These are phyloP conservation scores for Leccinum fuscescens DNA, from an alignment of 1,284 basidiomycete species.

Conservation along the genomic window DNA sequence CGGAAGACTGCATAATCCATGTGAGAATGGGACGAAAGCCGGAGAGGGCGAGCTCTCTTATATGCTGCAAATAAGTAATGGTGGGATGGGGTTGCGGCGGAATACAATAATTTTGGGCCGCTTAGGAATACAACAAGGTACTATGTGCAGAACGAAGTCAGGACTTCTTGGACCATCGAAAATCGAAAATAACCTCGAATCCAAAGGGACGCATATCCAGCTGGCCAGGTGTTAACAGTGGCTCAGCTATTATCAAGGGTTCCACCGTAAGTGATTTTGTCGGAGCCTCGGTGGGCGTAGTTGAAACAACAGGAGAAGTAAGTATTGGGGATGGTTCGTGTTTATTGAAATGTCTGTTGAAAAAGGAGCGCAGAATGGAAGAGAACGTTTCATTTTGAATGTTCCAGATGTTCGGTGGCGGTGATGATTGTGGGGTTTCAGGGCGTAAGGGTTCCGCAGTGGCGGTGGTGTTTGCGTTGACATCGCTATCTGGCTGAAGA, in stretches of 20 bases:
- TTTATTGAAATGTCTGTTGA: conserved; percentile 14
- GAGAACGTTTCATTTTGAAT: conserved; percentile 20
- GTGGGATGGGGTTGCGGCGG: conserved; percentile 1
- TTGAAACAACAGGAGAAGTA: not conserved
- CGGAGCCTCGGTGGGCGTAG: conserved; percentile 5
- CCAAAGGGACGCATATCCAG: conserved; percentile 73
- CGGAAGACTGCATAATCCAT: not conserved
- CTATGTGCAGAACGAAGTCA: conserved; percentile 17
- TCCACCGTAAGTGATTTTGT: conserved; percentile 1
- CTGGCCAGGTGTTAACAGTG: conserved; percentile 44
- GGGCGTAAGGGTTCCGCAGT: conserved; percentile 5
- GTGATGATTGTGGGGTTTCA: conserved; percentile 6
- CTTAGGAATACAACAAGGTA: conserved; percentile 25
- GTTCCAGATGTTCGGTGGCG: conserved; percentile 1
- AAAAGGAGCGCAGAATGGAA: conserved; percentile 25
- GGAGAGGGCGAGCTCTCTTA: not conserved
- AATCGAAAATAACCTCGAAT: conserved; percentile 66
- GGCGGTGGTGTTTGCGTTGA: conserved; percentile 9
- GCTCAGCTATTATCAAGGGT: conserved; percentile 5
- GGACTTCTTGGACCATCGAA: conserved; percentile 54
- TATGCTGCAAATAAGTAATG: not conserved
- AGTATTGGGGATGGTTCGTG: not conserved
- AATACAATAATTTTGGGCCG: conserved; percentile 17
- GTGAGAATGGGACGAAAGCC: not conserved
- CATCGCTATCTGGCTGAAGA: conserved; percentile 8